Base-by-base conservation (phyloP, 306 rosid species). In the Betula pendula region DNA sequence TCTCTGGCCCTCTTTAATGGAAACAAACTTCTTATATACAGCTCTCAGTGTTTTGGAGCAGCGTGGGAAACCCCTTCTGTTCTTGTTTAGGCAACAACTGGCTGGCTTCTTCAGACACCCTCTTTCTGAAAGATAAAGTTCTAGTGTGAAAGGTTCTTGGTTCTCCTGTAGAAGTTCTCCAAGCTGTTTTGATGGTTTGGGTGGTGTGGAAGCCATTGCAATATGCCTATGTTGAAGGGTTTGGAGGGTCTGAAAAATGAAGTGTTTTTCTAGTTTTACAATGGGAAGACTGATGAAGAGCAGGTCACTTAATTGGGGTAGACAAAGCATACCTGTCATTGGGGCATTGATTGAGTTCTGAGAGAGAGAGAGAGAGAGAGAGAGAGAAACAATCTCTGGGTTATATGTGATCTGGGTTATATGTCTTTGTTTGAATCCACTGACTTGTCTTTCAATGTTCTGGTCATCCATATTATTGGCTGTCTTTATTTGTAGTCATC, bases 111-210 rank as follows among this genome's bases (percentile, higher is more conserved):
- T 85, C 50, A 79, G 68, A 65, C 71, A 81, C 48, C 93, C 81
- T 86, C 84, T 86, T 82, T 96, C 99, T 17, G 71, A 27, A 40
- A 96, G 91, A 87, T 85, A 88, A 72, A 63, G 59, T 51, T 96
- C 90, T 14, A 92, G 75, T 73, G 80, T 80, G 76, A 96, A 96
- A 33, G 99, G 99, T 11, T 92, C 98, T 82, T 92, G 97, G 59
- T 88, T 81, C 69, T 89, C 88, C 60, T 84, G 87, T 2, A 92
- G 91, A 71, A 95, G 90, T 45, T 91, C 91, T 62, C 73, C 84
- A 0, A 93, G 93, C 48, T 81, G 88, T 77, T 85, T 95, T 67
- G 42, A 71, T 67, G 90, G 78, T 77, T 78, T 85, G 47, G 88
- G 8, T 51, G 73, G 47, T 60, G 84, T 5, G 68, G 91, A 87